Percentiles rank a stretch among this genome's conserved stretches.
phyloP scores from a whole-genome alignment of 805 yeast species.

The Nakazawaea ishiwadae region DNA sequence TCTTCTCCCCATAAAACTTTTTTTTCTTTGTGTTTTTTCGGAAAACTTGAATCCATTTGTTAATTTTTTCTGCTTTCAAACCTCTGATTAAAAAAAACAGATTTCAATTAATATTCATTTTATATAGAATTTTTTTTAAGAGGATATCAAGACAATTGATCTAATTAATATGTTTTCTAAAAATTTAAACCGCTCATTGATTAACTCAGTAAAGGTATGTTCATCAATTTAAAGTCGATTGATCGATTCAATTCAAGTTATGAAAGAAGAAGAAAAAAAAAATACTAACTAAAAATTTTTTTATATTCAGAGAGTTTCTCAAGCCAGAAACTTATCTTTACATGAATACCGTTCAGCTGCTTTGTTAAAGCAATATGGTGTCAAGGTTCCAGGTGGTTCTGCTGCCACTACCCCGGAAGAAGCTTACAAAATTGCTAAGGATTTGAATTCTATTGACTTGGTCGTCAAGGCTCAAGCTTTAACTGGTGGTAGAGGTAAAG shows the following conservation, averaged over 20 bases:
- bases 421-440: constrained; percentile 78
- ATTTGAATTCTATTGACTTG: constrained; percentile 70
- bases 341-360: constrained; percentile 97
- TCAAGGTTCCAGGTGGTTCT: constrained; percentile 86
- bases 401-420: constrained; percentile 89
- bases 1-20: background rate
- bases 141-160: too few species aligned
- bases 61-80: background rate
- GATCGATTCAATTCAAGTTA: background rate
- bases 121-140: too few species aligned
- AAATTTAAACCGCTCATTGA: constrained; percentile 12
- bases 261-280: too few species aligned
- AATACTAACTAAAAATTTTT: background rate
- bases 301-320: constrained; percentile 7
- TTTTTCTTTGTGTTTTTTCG: constrained; percentile 3
- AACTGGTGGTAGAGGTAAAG: constrained; percentile 99
- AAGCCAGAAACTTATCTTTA: constrained; percentile 73
- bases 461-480: constrained; percentile 98
- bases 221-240: background rate
- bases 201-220: constrained; percentile 11
- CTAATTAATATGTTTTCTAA: constrained; percentile 13
- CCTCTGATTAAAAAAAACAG: background rate
- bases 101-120: too few species aligned
- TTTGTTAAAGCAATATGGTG: constrained; percentile 73
- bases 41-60: constrained; percentile 12